Evolutionary conservation across 257 asterid genomes (phyloP).

Genomic region (Thymus quinquecostatus): DNA sequence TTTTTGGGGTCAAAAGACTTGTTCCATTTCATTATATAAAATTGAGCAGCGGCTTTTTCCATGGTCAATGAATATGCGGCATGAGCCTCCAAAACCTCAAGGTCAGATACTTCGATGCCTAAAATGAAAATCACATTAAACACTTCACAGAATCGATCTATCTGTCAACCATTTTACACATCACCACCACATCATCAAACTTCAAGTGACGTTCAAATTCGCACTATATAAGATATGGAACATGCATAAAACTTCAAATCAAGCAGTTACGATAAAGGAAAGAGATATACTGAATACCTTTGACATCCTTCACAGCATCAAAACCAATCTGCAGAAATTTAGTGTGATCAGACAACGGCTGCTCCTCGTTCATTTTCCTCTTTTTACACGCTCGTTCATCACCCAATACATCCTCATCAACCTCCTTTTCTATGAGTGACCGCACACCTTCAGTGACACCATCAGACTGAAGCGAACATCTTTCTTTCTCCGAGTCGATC

Average conservation of each 20-base stretch:
- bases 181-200: background rate
- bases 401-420: conserved; percentile 23
- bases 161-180: conserved; percentile 1
- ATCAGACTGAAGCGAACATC: conserved; percentile 49
- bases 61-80: conserved; percentile 59
- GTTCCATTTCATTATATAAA: conserved; percentile 58
- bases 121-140: background rate
- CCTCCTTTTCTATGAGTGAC: conserved; percentile 59
- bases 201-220: background rate
- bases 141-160: conserved; percentile 1
- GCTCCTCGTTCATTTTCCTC: conserved; percentile 41
- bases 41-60: conserved; percentile 56
- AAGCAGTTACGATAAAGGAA: background rate
- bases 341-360: conserved; percentile 25
- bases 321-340: conserved; percentile 49
- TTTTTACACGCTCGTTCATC: conserved; percentile 30
- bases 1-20: conserved; percentile 34
- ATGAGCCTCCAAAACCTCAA: conserved; percentile 61
- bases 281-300: conserved; percentile 42
- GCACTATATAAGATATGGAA: too few species aligned
- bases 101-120: conserved; percentile 54
- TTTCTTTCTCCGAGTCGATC: conserved; percentile 53
- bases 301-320: conserved; percentile 49
- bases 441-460: conserved; percentile 61
- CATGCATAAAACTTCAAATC: too few species aligned